These are phyloP conservation scores for Penicillium sp. DNA, from an alignment of 2,329 filamentous ascomycete species.

Conservation along the genomic window DNA sequence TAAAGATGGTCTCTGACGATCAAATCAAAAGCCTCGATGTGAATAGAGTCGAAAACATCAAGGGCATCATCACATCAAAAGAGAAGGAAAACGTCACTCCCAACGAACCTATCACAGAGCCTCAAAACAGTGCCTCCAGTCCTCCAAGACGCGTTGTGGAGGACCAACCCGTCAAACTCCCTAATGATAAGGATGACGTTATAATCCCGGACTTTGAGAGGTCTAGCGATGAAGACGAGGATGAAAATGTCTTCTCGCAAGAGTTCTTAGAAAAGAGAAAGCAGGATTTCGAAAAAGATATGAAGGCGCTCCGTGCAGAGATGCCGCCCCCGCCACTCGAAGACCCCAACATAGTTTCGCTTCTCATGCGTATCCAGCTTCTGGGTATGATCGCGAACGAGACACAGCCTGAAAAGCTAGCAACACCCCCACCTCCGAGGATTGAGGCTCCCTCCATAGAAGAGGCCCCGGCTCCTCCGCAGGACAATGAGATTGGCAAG, in stretches of 20 bases:
- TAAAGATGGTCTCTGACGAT: slow-evolving; percentile 20
- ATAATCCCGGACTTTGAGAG: slow-evolving; percentile 41
- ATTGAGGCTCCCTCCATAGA: slow-evolving; percentile 13
- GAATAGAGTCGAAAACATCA: slow-evolving; percentile 20
- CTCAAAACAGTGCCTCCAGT: background rate
- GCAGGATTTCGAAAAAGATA: slow-evolving; percentile 50
- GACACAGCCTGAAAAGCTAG: slow-evolving; percentile 28
- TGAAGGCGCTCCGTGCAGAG: slow-evolving; percentile 47
- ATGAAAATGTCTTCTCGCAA: slow-evolving; percentile 53
- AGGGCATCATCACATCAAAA: background rate
- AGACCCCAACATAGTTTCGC: slow-evolving; percentile 46
- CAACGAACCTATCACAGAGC: slow-evolving; percentile 2
- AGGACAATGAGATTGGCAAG: background rate
- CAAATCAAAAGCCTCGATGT: slow-evolving; percentile 21
- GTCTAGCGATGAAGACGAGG: slow-evolving; percentile 51
- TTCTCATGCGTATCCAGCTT: slow-evolving; percentile 51
- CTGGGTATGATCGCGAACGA: slow-evolving; percentile 49
- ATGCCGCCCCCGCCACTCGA: slow-evolving; percentile 49
- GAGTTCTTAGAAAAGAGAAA: slow-evolving; percentile 54
- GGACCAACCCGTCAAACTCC: background rate
- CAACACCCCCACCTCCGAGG: slow-evolving; percentile 7
- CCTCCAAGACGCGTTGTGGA: slow-evolving; percentile 13
- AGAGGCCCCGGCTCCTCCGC: background rate
- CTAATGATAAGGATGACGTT: slow-evolving; percentile 21
- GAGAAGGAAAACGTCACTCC: slow-evolving; percentile 9